Evolutionary conservation across 192 early-diverging fungal species (phyloP), one percentile per base, ranked within the genome.

Genomic region (Podila clonocystis): DNA sequence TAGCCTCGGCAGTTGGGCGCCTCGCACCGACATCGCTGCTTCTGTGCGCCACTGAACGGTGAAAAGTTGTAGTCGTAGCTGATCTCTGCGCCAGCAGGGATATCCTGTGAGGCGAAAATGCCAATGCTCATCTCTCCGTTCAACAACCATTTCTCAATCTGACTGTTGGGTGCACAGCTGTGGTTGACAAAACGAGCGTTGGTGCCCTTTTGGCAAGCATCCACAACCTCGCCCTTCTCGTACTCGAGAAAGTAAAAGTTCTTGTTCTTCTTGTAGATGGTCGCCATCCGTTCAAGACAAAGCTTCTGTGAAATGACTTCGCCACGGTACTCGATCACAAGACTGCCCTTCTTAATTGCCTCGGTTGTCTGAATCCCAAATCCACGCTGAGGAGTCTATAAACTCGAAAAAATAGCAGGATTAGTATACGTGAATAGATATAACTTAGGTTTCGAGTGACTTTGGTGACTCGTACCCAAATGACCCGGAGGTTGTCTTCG

Each of bases 21-120:
- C 0, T 91, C 93, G 76, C 95, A 96, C 20, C 88, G 82, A 75
- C 95, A 95, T 48, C 67, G 72, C 74, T 94, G 91, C 72, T 82
- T 71, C 75, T 91, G 70, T 31, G 87, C 85, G n/a, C 82, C 85
- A 41, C 90, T 89, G 76, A 92, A 95, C 0, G 84, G 73, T 13
- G 91, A 87, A 73, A 94, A 96, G n/a, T 91, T 89, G 71, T 96
- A 96, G 82, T 96, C 95, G 67, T 96, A 96, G 50, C 90, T 93
- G 55, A 96, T 73, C 70, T 96, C 95, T 3, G 88, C 49, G 12
- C 86, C 85, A 2, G 87, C 82, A 30, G 86, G 63, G 50, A 96
- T 96, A 33, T 96, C 90, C 70, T 84, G 67, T 11, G 83, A 82
- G 5, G 94, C 87, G 79, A 96, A 95, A 24, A 96, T 74, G 8